Evolutionary conservation across 1,139 yeast genomes (phyloP), one percentile per base, ranked within the genome.

Genomic region (Citeromyces hawaiiensis): DNA sequence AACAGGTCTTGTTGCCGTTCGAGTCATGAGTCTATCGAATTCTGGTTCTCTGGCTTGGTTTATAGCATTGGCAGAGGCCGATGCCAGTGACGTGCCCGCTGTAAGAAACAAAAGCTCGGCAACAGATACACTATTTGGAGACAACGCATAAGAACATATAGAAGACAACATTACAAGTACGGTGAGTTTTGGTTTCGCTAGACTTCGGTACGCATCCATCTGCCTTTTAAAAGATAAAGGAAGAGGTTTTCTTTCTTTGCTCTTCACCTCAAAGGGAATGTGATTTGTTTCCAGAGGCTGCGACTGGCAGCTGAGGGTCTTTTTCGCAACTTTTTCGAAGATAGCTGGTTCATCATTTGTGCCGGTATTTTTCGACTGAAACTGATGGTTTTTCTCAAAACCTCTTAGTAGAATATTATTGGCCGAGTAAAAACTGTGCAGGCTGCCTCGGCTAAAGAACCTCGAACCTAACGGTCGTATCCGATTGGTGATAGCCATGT

Each of bases 31-130:
- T 39, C 73, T 71, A 54, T 91, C 99, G 54, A 76, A 91, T 23
- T 76, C 82, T 6, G 96, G 95, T 57, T 91, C 99, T 46, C 98
- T 68, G 1, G 88, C 97, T 95, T 88, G 91, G 55, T 91, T 91
- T 40, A 91, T 86, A 2, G 97, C 94, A 59, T 91, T 91, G 2
- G 99, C 99, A 2, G 96, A 77, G 8, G 94, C 94, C 0, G 96
- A 86, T 48, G 94, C 74, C 37, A 91, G 61, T 1, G 91, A 76
- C 0, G 97, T 91, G 13, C 99, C 99, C 0, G 71, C 56, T 0
- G 96, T 83, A 32, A 91, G 64, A 47, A 78, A 76, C 35, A 82
- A 50, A 36, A 91, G 66, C 48, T 85, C 80, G 9, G 75, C 64
- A 1, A 91, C 58, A 1, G 94, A 76, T 0, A 77, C 79, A 2